Percentiles rank a stretch among this genome's conserved stretches.
Conservation (phyloP, 2,329 filamentous ascomycete genomes). For the Aureobasidium namibiae region DNA sequence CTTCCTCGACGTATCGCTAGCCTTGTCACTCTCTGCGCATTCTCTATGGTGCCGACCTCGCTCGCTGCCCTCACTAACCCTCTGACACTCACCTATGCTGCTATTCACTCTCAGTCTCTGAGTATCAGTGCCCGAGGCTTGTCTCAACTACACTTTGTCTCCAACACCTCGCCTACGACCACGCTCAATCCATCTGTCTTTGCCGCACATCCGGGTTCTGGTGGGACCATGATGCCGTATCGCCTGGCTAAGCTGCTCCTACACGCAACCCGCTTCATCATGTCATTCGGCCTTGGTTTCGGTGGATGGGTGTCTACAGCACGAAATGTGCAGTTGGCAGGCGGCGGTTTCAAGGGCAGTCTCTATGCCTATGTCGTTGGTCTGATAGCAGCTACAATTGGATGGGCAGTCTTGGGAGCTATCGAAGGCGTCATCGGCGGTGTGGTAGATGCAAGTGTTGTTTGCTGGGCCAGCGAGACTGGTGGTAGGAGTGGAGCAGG, state of each 20-base stretch:
- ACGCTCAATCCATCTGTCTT: constrained; percentile 41
- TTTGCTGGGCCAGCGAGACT: constrained; percentile 91
- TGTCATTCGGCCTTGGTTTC: constrained; percentile 83
- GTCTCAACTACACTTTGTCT: constrained; percentile 73
- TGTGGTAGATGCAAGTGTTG: constrained; percentile 51
- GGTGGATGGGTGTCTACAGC: constrained; percentile 96
- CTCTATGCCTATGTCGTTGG: constrained; percentile 93
- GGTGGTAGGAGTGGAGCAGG: constrained; percentile 54
- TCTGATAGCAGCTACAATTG: constrained; percentile 85
- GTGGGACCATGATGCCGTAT: constrained; percentile 66
- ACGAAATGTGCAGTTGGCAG: constrained; percentile 59
- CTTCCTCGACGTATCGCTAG: constrained; percentile 68
- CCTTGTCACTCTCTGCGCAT: constrained; percentile 61
- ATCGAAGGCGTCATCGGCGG: constrained; percentile 32
- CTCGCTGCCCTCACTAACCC: constrained; percentile 84
- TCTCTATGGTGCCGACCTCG: constrained; percentile 75
- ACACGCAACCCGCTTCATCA: constrained; percentile 82
- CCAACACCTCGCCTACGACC: constrained; percentile 63
- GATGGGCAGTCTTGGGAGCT: constrained; percentile 72
- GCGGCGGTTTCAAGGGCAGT: constrained; percentile 56
- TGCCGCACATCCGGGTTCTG: constrained; percentile 30
- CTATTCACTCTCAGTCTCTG: constrained; percentile 84
- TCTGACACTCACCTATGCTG: constrained; percentile 82
- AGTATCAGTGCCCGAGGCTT: constrained; percentile 69
- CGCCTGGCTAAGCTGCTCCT: constrained; percentile 84